Percentiles rank a stretch among this genome's conserved stretches.
These are phyloP conservation scores for Xylariaceae sp. DNA, from an alignment of 2,329 filamentous ascomycete genomes.

Conservation along the genomic window DNA sequence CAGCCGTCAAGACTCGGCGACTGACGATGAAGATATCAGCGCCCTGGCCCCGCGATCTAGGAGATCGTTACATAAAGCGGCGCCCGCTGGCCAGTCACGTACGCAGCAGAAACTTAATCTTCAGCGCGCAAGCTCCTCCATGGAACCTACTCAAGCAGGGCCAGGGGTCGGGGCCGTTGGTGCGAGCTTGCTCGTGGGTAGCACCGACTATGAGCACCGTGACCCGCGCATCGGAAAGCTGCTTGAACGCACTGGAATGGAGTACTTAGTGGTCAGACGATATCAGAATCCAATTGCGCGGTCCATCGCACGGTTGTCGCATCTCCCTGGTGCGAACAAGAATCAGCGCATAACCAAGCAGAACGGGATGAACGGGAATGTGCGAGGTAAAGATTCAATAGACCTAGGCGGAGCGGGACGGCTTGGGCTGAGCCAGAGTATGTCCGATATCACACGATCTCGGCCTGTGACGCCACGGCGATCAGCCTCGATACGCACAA, in stretches of 20 bases:
- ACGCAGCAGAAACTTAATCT: constrained; percentile 79
- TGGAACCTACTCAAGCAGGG: constrained; percentile 64
- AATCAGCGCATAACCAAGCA: constrained; percentile 52
- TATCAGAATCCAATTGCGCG: constrained; percentile 74
- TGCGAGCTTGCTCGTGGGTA: constrained; percentile 56
- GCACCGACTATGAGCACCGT: constrained; percentile 61
- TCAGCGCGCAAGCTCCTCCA: constrained; percentile 73
- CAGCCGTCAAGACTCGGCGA: constrained; percentile 35
- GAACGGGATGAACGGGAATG: constrained; percentile 45
- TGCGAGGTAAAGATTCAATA: constrained; percentile 38
- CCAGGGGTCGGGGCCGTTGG: constrained; percentile 48
- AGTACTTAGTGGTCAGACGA: constrained; percentile 75
- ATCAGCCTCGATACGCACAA: constrained; percentile 46
- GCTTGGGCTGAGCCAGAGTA: constrained; percentile 49
- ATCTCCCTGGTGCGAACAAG: constrained; percentile 59
- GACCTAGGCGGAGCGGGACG: constrained; percentile 35
- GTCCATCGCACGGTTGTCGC: constrained; percentile 60
- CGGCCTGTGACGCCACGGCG: constrained; percentile 43
- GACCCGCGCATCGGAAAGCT: constrained; percentile 70
- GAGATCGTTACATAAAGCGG: constrained; percentile 47
- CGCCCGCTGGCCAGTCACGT: constrained; percentile 63
- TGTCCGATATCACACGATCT: constrained; percentile 41
- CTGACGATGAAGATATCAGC: constrained; percentile 50
- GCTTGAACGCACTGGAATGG: constrained; percentile 72
- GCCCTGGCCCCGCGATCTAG: constrained; percentile 54